phyloP scores from a whole-genome alignment of 75 land plant genomes.

The Sequoia sempervirens region DNA sequence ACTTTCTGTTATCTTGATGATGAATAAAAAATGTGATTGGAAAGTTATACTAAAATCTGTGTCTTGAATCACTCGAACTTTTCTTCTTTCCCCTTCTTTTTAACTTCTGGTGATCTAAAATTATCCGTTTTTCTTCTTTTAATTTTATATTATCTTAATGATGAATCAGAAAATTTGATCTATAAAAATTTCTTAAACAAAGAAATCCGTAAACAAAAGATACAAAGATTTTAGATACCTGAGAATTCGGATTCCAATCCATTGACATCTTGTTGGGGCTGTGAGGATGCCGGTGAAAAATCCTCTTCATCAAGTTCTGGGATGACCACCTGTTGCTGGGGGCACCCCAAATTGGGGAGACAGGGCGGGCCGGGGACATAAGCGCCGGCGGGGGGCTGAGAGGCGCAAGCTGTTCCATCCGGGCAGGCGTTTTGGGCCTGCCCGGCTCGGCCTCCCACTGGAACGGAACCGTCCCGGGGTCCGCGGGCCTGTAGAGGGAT shows the following conservation, averaged over 20 bases:
- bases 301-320: not conserved
- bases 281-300: not conserved
- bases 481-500: not conserved
- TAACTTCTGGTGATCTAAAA: no score
- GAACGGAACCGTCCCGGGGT: not conserved
- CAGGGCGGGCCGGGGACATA: not conserved
- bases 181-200: no score
- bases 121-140: no score
- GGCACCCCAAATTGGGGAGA: not conserved
- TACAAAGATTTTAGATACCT: not conserved
- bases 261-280: not conserved
- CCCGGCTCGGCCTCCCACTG: conserved; percentile 3
- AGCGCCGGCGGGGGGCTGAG: not conserved
- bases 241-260: not conserved
- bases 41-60: no score
- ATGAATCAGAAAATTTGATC: no score
- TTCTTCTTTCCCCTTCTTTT: no score
- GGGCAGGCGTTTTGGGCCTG: not conserved
- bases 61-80: no score
- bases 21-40: no score
- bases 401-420: not conserved
- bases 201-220: no score
- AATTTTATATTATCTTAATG: no score
- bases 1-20: no score
- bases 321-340: not conserved